These are phyloP conservation scores for Graphiopsis chlorocephala DNA, from an alignment of 2,329 filamentous ascomycete genomes.

Conservation along the genomic window DNA sequence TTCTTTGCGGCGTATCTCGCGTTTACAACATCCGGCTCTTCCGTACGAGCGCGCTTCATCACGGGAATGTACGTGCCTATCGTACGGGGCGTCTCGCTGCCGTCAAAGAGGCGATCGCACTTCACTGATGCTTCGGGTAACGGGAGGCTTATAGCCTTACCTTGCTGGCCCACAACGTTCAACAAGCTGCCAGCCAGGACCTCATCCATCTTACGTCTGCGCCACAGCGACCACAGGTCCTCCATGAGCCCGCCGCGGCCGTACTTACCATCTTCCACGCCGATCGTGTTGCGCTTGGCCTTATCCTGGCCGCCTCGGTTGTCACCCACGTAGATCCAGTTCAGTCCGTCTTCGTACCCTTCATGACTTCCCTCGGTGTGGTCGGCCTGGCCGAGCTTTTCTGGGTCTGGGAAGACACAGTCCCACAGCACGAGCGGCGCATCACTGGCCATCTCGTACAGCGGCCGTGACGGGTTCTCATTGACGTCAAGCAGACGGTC, in stretches of 20 bases:
- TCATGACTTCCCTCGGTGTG: conserved; percentile 35
- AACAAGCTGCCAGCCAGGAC: conserved; percentile 73
- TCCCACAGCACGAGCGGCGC: conserved; percentile 92
- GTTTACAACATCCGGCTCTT: conserved; percentile 61
- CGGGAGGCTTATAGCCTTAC: conserved; percentile 22
- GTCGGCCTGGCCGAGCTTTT: conserved; percentile 40
- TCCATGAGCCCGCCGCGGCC: conserved; percentile 67
- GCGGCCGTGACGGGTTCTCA: conserved; percentile 71
- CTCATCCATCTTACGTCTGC: conserved; percentile 84
- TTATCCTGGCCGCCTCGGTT: conserved; percentile 42
- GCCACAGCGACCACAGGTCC: conserved; percentile 79
- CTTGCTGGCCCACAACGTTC: conserved; percentile 53
- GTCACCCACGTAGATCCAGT: conserved; percentile 79
- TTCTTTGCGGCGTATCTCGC: conserved; percentile 55
- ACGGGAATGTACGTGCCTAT: conserved; percentile 59
- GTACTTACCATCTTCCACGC: conserved; percentile 58
- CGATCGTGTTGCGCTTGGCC: conserved; percentile 27
- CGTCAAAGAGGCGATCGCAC: conserved; percentile 56
- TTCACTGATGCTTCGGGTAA: conserved; percentile 18
- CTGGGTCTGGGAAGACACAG: conserved; percentile 71
- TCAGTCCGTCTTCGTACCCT: conserved; percentile 56
- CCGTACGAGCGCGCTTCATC: conserved; percentile 55
- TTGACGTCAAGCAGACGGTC: conserved; percentile 70
- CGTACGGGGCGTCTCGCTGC: conserved; percentile 52
- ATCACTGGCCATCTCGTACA: conserved; percentile 88